phyloP scores from a whole-genome alignment of 495 filamentous ascomycete genomes.

The Penicillium salamii region DNA sequence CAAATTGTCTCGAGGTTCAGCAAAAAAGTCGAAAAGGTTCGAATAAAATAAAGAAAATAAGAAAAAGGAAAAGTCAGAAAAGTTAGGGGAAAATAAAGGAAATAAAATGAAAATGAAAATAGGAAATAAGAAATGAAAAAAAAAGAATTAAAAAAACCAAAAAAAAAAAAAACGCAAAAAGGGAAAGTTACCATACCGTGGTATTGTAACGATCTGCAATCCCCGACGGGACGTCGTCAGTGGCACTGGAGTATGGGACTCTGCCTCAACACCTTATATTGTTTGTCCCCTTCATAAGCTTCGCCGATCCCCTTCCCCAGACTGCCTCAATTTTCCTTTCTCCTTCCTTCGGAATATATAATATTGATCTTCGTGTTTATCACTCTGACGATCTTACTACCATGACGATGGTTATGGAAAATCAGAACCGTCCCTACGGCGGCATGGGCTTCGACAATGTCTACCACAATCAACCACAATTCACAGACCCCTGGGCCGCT shows the following conservation, averaged over 20 bases:
- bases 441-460: constrained; percentile 79
- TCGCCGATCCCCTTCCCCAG: constrained; percentile 70
- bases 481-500: constrained; percentile 86
- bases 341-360: constrained; percentile 18
- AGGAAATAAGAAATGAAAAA: not conserved
- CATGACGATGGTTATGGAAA: constrained; percentile 88
- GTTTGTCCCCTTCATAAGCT: constrained; percentile 63
- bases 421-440: constrained; percentile 78
- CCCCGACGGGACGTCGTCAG: constrained; percentile 48
- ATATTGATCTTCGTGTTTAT: constrained; percentile 25
- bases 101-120: constrained; percentile 10
- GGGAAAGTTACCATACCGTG: constrained; percentile 5
- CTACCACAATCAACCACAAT: constrained; percentile 74
- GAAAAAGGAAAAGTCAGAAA: too few relatives aligned
- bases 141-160: not conserved
- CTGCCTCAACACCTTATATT: constrained; percentile 34
- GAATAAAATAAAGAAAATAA: too few relatives aligned
- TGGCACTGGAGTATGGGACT: constrained; percentile 35
- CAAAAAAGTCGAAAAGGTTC: too few relatives aligned
- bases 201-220: constrained; percentile 40
- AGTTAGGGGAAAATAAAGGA: not conserved
- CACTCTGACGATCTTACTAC: constrained; percentile 29
- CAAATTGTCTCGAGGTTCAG: too few relatives aligned
- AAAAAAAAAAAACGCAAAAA: constrained; percentile 4
- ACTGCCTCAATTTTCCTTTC: constrained; percentile 31